Conservation (phyloP, 1,139 yeast species). For the Arxiozyma slooffiae region DNA sequence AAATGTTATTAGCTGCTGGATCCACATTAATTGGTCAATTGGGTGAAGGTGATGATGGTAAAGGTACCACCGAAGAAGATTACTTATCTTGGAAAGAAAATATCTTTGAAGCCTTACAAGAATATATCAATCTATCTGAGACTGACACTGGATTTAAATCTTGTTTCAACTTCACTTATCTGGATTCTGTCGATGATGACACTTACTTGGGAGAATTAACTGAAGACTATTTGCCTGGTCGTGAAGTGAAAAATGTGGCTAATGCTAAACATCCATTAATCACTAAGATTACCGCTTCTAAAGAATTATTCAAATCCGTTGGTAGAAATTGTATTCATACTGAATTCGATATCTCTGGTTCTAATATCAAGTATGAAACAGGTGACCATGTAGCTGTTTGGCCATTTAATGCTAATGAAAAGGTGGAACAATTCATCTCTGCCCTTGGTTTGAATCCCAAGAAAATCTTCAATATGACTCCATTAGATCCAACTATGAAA, state of each 20-base stretch:
- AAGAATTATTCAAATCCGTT: slow-evolving; percentile 57
- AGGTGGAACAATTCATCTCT: slow-evolving; percentile 52
- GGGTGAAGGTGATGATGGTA: slow-evolving; percentile 93
- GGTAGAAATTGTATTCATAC: slow-evolving; percentile 73
- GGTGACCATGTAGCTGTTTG: slow-evolving; percentile 95
- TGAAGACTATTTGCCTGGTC: slow-evolving; percentile 44
- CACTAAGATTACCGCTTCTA: slow-evolving; percentile 52
- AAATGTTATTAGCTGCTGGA: slow-evolving; percentile 44
- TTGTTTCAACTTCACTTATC: slow-evolving; percentile 40
- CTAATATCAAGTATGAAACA: slow-evolving; percentile 76
- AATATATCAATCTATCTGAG: slow-evolving; percentile 20
- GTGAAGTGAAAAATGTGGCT: slow-evolving; percentile 18
- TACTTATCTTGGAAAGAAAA: slow-evolving; percentile 85
- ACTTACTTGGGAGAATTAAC: slow-evolving; percentile 86
- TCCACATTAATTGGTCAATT: slow-evolving; percentile 61
- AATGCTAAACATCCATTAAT: slow-evolving; percentile 57
- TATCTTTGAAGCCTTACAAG: slow-evolving; percentile 67
- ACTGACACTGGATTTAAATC: slow-evolving; percentile 56
- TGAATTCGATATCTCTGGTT: slow-evolving; percentile 70
- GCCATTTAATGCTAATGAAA: slow-evolving; percentile 81
- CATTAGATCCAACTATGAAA: slow-evolving; percentile 64
- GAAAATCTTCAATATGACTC: slow-evolving; percentile 54
- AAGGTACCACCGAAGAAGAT: slow-evolving; percentile 92
- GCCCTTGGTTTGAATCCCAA: slow-evolving; percentile 54
- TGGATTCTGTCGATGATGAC: slow-evolving; percentile 32